A percentile compares a stretch with the other conserved stretches of the same genome.
These are phyloP conservation scores for Halteria grandinella DNA, from an alignment of 73 alveolate species.

Conservation along the genomic window DNA sequence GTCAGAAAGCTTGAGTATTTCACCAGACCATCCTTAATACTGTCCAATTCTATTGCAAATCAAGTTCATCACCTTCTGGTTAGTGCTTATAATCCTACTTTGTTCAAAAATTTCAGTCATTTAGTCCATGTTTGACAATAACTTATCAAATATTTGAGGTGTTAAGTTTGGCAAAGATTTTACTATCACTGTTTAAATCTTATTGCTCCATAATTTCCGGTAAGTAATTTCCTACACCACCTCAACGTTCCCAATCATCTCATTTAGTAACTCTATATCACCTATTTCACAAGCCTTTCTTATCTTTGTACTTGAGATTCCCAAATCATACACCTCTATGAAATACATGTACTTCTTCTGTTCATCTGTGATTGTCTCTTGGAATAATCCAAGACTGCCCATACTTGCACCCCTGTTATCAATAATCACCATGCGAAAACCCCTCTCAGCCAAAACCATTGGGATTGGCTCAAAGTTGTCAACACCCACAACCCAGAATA, in stretches of 20 bases:
- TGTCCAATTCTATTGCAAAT: not conserved
- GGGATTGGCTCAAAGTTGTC: not conserved
- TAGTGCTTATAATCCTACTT: too few species aligned
- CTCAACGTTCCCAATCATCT: too few species aligned
- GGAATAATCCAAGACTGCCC: too few species aligned
- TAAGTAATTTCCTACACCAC: too few species aligned
- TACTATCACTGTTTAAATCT: not conserved
- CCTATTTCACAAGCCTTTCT: not conserved
- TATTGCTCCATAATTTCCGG: not conserved
- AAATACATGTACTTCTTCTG: not conserved
- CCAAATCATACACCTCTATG: not conserved
- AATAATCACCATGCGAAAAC: not conserved
- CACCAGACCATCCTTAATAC: constrained; percentile 5
- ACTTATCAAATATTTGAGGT: not conserved
- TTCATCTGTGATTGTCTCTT: not conserved
- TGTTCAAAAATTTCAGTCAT: too few species aligned
- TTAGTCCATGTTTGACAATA: not conserved
- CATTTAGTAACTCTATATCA: not conserved
- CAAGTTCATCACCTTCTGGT: not conserved
- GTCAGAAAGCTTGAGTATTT: not conserved
- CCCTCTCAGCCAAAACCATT: not conserved
- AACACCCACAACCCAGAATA: constrained; percentile 16
- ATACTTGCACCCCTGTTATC: too few species aligned
- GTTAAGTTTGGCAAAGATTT: not conserved
- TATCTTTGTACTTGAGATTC: not conserved